Base-by-base conservation (phyloP, 805 yeast species). In the Zygosaccharomyces rouxii region DNA sequence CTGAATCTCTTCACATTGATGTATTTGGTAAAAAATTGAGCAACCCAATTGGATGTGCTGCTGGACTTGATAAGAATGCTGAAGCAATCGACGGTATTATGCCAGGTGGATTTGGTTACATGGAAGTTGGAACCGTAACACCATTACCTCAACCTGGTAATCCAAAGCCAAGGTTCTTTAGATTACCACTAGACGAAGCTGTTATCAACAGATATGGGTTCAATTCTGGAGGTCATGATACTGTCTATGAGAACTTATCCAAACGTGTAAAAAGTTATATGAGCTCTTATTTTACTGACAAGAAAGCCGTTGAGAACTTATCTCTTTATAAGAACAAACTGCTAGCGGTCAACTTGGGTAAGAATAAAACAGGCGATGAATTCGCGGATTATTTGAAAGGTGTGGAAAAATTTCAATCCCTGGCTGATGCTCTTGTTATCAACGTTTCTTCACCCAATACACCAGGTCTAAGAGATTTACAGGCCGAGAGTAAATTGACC, bases 391-490 rank as follows among this genome's bases (percentile, higher is more conserved):
- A 89, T 61, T 80, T 86, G 42, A 73, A 77, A 55, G 98, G 98
- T 52, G 96, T 92, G 22, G 80, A 80, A 50, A 75, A 83, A 47
- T 80, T 92, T 56, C 96, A 95, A 10, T 80, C 82, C 10, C 81
- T 74, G 57, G 96, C 98, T 4, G 98, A 92, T 68, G 89, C 87
- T 6, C 72, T 92, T 52, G 92, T 92, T 16, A 79, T 92, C 55
- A 92, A 92, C 61, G 96, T 92, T 11, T 89, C 97, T 1, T 86
- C 95, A 42, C 98, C 98, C 46, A 92, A 92, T 64, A 92, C 98
- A 1, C 98, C 98, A 4, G 97, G 97, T 2, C 76, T 92, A 56
- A 79, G 98, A 61, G 87, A 82, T 57, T 76, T 92, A 56, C 98
- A 92, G 71, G 79, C 72, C 48, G 95, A 87, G 57, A 74, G 74